phyloP scores from a whole-genome alignment of 73 alveolate species.

The Tetrahymena malaccensis region DNA sequence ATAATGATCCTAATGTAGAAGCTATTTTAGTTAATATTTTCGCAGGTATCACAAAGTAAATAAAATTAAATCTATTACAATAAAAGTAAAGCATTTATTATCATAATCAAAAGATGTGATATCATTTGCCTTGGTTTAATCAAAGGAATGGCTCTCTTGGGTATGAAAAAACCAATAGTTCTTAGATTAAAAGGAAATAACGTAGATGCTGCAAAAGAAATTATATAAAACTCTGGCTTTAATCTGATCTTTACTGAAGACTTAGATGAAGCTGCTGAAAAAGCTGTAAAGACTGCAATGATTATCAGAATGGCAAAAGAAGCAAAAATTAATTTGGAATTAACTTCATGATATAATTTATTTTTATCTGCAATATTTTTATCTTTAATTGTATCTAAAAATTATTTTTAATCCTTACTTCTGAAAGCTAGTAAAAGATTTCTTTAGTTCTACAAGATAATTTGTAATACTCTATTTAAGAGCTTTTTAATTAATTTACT shows the following conservation, averaged over 20 bases:
- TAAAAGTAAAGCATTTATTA: not conserved
- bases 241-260: slow-evolving; percentile 66
- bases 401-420: not conserved
- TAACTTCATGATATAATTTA: slow-evolving; percentile 17
- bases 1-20: slow-evolving; percentile 67
- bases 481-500: not conserved
- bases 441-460: not conserved
- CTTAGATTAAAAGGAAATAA: slow-evolving; percentile 71
- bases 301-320: slow-evolving; percentile 35
- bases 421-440: too few relatives aligned
- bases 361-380: not conserved
- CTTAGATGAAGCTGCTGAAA: slow-evolving; percentile 72
- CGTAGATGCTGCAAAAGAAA: slow-evolving; percentile 57
- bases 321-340: slow-evolving; percentile 30
- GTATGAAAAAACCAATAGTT: slow-evolving; percentile 63
- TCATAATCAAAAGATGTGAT: slow-evolving; percentile 47
- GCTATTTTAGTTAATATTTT: slow-evolving; percentile 88
- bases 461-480: too few relatives aligned
- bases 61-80: not conserved
- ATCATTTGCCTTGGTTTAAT: slow-evolving; percentile 47
- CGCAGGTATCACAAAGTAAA: slow-evolving; percentile 81
- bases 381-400: not conserved
- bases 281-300: slow-evolving; percentile 55
- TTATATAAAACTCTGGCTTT: slow-evolving; percentile 55
- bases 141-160: slow-evolving; percentile 38